These are phyloP conservation scores for Sporisorium scitamineum DNA, from an alignment of 1,284 basidiomycete species.

Conservation along the genomic window DNA sequence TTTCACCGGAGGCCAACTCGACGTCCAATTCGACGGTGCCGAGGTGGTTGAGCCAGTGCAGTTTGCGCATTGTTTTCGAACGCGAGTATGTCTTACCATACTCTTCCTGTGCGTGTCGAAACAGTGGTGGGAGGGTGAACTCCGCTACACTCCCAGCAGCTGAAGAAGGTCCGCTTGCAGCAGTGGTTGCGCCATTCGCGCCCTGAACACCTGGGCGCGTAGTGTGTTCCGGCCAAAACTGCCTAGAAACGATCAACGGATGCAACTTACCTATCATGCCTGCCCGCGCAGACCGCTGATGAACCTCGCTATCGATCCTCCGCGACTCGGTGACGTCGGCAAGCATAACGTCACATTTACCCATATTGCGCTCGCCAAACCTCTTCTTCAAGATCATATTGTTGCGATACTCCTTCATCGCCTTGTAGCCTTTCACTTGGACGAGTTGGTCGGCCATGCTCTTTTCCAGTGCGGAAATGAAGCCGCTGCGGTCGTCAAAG, in stretches of 20 bases:
- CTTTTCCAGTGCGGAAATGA: slow-evolving; percentile 63
- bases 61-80: slow-evolving; percentile 45
- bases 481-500: slow-evolving; percentile 65
- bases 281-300: slow-evolving; percentile 29
- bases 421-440: slow-evolving; percentile 57
- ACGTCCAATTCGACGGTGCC: slow-evolving; percentile 58
- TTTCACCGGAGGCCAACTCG: slow-evolving; percentile 50
- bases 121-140: slow-evolving; percentile 56
- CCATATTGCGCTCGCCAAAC: slow-evolving; percentile 63
- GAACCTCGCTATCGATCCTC: slow-evolving; percentile 50
- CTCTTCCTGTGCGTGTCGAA: slow-evolving; percentile 48
- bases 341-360: slow-evolving; percentile 67
- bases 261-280: slow-evolving; percentile 52
- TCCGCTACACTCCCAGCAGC: slow-evolving; percentile 24
- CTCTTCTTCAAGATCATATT: slow-evolving; percentile 66
- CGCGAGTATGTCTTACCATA: slow-evolving; percentile 37
- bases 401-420: slow-evolving; percentile 62
- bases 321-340: slow-evolving; percentile 60
- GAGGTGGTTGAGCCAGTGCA: slow-evolving; percentile 59
- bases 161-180: background rate
- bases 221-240: slow-evolving; percentile 65
- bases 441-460: slow-evolving; percentile 65
- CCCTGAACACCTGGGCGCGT: background rate
- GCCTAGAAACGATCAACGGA: slow-evolving; percentile 61
- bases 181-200: background rate